A percentile compares a stretch with the other conserved stretches of the same genome.
These are phyloP conservation scores for Neocallimastix lanati DNA, from an alignment of 192 early-diverging fungal species.

Conservation along the genomic window DNA sequence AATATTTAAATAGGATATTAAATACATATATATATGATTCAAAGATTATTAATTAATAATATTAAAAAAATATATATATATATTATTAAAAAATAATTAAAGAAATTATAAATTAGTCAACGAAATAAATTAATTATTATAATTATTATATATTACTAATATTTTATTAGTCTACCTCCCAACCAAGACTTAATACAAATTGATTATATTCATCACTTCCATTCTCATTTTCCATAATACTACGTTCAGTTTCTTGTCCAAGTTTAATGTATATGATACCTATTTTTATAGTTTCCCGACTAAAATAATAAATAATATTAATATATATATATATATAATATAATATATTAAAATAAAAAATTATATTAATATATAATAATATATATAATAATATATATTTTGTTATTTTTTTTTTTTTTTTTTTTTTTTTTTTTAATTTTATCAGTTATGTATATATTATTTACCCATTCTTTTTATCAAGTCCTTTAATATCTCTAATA, in stretches of 20 bases:
- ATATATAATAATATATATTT: no score
- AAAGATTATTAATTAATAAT: no score
- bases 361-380: background rate
- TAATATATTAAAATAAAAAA: background rate
- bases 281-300: slow-evolving; percentile 76
- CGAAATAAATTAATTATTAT: no score
- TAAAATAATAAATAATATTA: no score
- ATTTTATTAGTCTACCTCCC: slow-evolving; percentile 41
- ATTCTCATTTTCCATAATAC: slow-evolving; percentile 57
- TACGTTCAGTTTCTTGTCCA: slow-evolving; percentile 75
- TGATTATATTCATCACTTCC: slow-evolving; percentile 58
- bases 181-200: slow-evolving; percentile 81
- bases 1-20: no score
- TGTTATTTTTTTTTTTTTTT: no score
- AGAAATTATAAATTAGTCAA: no score
- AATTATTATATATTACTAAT: no score
- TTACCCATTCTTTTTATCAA: slow-evolving; percentile 64
- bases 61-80: no score
- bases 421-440: no score
- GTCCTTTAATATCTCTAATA: slow-evolving; percentile 49
- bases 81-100: no score
- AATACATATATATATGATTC: no score
- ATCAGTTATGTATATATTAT: background rate
- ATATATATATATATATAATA: background rate
- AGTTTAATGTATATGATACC: slow-evolving; percentile 80